These are phyloP conservation scores for Pestalotiopsis sp. DNA, from an alignment of 2,329 filamentous ascomycete genomes.

Conservation along the genomic window DNA sequence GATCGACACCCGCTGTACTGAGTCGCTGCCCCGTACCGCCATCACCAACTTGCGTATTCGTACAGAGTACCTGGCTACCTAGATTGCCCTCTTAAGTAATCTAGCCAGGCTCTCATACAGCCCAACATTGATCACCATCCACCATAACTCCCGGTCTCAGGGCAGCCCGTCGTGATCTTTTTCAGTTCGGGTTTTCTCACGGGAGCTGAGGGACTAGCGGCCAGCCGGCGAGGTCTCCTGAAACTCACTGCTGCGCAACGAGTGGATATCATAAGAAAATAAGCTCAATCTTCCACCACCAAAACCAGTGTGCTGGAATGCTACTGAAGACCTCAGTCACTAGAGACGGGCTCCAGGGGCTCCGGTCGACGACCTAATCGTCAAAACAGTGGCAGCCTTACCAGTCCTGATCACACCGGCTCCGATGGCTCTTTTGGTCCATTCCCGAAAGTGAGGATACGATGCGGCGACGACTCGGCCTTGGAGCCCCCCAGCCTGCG, in stretches of 20 bases:
- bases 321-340: background rate
- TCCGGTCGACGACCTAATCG: background rate
- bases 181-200: conserved; percentile 4
- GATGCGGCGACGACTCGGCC: background rate
- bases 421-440: background rate
- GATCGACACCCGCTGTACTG: no score
- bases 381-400: background rate
- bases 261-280: background rate
- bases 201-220: background rate
- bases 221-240: background rate
- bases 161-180: background rate
- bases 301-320: background rate
- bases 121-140: background rate
- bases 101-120: background rate
- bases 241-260: conserved; percentile 1
- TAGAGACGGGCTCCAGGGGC: background rate
- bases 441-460: background rate
- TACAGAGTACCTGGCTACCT: no score
- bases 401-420: background rate
- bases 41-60: no score
- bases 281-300: background rate
- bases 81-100: background rate
- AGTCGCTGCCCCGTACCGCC: no score
- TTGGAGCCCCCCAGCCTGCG: background rate
- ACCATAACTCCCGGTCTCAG: background rate